Base-by-base conservation (phyloP, 345 rosid species). In the Mangifera indica region DNA sequence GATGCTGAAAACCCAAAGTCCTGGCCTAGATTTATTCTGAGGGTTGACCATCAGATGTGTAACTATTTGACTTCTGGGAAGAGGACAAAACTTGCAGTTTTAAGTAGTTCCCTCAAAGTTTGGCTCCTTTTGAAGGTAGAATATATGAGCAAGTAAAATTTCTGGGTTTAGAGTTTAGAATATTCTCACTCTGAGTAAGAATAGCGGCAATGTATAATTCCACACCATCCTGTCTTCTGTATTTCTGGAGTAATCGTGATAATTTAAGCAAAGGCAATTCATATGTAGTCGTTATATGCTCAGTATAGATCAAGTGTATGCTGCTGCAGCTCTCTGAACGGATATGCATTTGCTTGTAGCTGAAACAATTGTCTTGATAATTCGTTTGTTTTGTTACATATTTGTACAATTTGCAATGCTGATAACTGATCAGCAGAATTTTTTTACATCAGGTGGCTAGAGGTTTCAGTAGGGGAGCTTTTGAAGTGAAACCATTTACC, bases 101-200 rank as follows among this genome's bases (percentile, higher is more conserved):
- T 94, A 81, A 90, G 95, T 64, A 94, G 98, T 76, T 90, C 99
- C 3, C 89, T 92, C 73, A 95, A 90, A 86, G 99, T 89, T 60
- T 92, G 98, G 99, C 81, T 92, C 72, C 90, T 92, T 73, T 78
- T 92, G 69, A 92, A 95, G 98, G 99, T 95, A 85, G 32, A 29
- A 29, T 29, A 45, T 13, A 55, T 42, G 40, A 48, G 32, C 10
- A 11, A 60, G 17, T 75, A 15, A 20, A 25, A 13, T 34, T 37
- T 60, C 29, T 44, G 20, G 10, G 55, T 70, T 72, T 46, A 51
- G 58, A n/a, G 37, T 66, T 59, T 22, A 13, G 59, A 56, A 22
- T 10, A 15, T 63, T 40, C 21, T 51, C 59, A 22, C n/a, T 42
- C 20, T 5, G 59, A 67, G 0, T 40, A 17, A 9, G 58, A n/a